A percentile compares a stretch with the other conserved stretches of the same genome.
phyloP scores from a whole-genome alignment of 192 early-diverging fungal species.

The Dispira parvispora region DNA sequence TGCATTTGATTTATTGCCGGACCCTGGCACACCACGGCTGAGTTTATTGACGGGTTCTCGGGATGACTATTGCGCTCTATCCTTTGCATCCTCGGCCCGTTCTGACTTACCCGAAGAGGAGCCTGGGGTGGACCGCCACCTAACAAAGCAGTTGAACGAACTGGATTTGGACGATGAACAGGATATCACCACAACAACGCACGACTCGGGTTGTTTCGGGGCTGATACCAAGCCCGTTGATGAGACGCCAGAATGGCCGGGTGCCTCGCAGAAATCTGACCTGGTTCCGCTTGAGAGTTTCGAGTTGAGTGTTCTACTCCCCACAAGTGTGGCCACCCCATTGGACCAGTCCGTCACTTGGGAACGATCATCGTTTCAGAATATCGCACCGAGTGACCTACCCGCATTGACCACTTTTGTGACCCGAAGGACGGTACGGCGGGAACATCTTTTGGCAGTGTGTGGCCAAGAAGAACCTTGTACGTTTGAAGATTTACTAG shows the following conservation, averaged over 20 bases:
- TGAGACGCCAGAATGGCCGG: neutral
- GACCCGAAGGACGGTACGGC: neutral
- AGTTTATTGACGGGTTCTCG: too few species aligned
- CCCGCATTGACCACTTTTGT: neutral
- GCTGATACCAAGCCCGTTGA: neutral
- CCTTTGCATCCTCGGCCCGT: too few species aligned
- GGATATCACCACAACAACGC: too few species aligned
- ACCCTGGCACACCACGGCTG: too few species aligned
- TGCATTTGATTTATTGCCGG: too few species aligned
- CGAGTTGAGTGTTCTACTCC: neutral
- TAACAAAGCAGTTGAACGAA: too few species aligned
- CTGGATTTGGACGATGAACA: too few species aligned
- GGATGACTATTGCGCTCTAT: too few species aligned
- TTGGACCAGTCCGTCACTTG: neutral
- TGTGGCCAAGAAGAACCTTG: conserved; percentile 1
- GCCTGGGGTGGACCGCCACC: too few species aligned
- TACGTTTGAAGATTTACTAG: neutral
- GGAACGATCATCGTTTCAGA: neutral
- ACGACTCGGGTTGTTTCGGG: neutral
- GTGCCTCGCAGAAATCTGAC: neutral
- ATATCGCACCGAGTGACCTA: neutral
- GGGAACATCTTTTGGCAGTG: neutral
- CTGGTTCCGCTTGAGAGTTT: neutral
- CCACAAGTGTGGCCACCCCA: neutral
- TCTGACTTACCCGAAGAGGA: too few species aligned